Evolutionary conservation across 257 asterid species (phyloP), one percentile per base, ranked within the genome.

Genomic region (Petrea volubilis): DNA sequence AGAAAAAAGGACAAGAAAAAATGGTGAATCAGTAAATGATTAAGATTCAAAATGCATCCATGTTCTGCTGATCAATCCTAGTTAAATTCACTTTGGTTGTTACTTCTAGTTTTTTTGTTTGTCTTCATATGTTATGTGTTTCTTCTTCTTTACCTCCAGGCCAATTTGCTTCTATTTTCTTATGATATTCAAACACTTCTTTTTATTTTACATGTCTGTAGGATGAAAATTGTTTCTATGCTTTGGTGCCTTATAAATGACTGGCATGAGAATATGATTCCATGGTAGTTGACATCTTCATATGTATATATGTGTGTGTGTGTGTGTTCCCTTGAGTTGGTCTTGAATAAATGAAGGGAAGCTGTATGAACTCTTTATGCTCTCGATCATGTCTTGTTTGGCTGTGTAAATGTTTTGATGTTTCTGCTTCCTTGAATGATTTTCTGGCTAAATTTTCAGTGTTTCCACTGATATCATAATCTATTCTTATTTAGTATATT

Each of bases 11-110:
- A n/a, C 71, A 17, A 31, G 58, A 67, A 41, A 24, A 8, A 49
- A n/a, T 67, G 46, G 56, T 31, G 60, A 27, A 71, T 64, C 52
- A 18, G 56, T 31, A 27, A 69, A 36, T 18, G 67, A 31, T 64
- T 71, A 31, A 44, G 63, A 49, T 68, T 34, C 20, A 6, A 65
- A 60, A 58, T 64, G 70, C 70, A 59, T 65, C 67, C 46, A 41
- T 59, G 44, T 58, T 72, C n/a, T 36, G 58, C 27, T 53, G 55
- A 44, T 50, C 52, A 60, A 63, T 78, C 59, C 68, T 61, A 38
- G 24, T 47, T 7, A 34, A 52, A 18, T 44, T 24, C 23, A 28
- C 43, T 68, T 34, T 23, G 53, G 21, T 21, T 58, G 0, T 40
- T 58, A 15, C 41, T 17, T 57, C 34, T 7, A 25, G 23, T 70